Percentiles rank a stretch among this genome's conserved stretches.
Conservation (phyloP, 2,329 filamentous ascomycete genomes). For the Chaetoscypha palmicola region DNA sequence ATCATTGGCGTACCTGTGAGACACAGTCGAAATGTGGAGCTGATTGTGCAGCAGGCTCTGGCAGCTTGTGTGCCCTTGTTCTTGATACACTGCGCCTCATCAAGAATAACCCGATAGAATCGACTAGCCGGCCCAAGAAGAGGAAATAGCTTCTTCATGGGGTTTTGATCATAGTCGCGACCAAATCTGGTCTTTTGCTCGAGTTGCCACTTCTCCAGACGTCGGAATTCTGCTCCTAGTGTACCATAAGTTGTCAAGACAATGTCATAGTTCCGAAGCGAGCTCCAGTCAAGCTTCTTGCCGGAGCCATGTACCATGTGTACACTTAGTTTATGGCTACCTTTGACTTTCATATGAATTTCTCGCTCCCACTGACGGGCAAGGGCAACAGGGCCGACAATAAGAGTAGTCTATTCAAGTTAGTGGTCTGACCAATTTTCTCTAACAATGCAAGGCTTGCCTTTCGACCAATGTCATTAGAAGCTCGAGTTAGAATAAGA, state of each 20-base stretch:
- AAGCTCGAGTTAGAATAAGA: slow-evolving; percentile 51
- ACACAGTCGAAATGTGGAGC: slow-evolving; percentile 60
- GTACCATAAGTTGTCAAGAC: slow-evolving; percentile 76
- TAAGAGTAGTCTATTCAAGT: slow-evolving; percentile 60
- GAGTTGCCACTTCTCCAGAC: slow-evolving; percentile 42
- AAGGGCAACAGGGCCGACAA: slow-evolving; percentile 72
- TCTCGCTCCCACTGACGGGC: slow-evolving; percentile 82
- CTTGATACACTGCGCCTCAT: slow-evolving; percentile 78
- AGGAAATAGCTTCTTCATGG: slow-evolving; percentile 23
- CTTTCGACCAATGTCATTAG: slow-evolving; percentile 39
- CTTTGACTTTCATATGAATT: slow-evolving; percentile 61
- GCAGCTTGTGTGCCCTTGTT: slow-evolving; percentile 59
- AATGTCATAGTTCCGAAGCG: slow-evolving; percentile 61
- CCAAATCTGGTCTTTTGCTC: slow-evolving; percentile 23
- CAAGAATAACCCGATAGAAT: slow-evolving; percentile 67
- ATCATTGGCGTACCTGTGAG: slow-evolving; percentile 84
- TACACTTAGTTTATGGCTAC: slow-evolving; percentile 52
- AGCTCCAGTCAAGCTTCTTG: slow-evolving; percentile 51
- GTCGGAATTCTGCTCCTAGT: slow-evolving; percentile 59
- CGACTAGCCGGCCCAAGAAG: slow-evolving; percentile 53
- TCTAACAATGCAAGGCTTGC: slow-evolving; percentile 13
- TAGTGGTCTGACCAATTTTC: slow-evolving; percentile 5
- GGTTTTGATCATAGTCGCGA: slow-evolving; percentile 34
- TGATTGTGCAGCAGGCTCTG: slow-evolving; percentile 50
- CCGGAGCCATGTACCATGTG: slow-evolving; percentile 59